Percentiles rank a stretch among this genome's conserved stretches.
Conservation (phyloP, 2,329 filamentous ascomycete genomes). For the Fusarium sp. region DNA sequence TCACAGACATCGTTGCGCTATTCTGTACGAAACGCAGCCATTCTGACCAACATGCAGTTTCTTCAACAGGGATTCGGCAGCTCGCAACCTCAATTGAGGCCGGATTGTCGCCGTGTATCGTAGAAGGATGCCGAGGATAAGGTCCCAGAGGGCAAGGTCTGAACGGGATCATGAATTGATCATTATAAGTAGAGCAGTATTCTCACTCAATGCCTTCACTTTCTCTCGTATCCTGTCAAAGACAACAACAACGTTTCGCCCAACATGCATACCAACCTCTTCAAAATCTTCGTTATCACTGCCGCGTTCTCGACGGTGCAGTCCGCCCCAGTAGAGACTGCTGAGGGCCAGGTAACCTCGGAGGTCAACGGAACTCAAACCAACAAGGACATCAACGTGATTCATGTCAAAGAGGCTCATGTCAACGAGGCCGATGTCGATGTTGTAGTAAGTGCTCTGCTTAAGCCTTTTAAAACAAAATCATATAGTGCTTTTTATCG, state of each 20-base stretch:
- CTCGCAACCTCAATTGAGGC: neutral
- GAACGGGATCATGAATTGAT: neutral
- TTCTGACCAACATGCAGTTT: neutral
- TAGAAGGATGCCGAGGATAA: neutral
- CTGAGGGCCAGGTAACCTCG: neutral
- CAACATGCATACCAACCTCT: constrained; percentile 5
- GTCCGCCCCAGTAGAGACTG: neutral
- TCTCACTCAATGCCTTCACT: neutral
- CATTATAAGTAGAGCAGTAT: neutral
- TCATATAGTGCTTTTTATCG: neutral
- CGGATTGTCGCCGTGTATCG: neutral
- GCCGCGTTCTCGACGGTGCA: neutral
- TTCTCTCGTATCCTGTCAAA: neutral
- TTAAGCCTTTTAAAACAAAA: neutral
- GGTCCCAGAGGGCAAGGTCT: neutral
- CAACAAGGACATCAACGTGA: neutral
- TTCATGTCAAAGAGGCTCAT: neutral
- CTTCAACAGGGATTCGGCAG: neutral
- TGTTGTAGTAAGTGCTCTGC: neutral
- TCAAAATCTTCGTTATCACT: neutral
- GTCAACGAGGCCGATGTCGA: neutral
- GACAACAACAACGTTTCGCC: neutral
- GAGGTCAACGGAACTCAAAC: neutral
- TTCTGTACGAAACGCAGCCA: neutral
- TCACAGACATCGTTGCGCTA: neutral